Evolutionary conservation across 1,284 basidiomycete species (phyloP), one percentile per base, ranked within the genome.

Genomic region (Microbotryum violaceum): DNA sequence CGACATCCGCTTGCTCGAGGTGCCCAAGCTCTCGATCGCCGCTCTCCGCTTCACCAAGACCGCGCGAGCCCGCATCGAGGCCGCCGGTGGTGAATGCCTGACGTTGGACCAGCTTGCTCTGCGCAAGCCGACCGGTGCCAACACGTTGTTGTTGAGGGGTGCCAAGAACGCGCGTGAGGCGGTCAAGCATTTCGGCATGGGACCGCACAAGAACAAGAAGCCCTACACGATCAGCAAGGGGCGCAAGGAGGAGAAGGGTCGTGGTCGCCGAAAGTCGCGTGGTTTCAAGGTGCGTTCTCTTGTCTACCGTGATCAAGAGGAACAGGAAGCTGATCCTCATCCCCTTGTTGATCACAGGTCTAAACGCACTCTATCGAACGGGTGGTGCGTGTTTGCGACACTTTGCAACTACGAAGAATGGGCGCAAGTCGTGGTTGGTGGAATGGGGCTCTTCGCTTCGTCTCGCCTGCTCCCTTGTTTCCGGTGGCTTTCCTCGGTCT

Each of bases 21-120:
- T 97, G 62, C 94, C 94, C 75, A 97, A 96, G 81, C 81, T 98
- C 73, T 85, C 89, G 70, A 79, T 99, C 69, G 94, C 94, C 64
- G 96, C 94, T 64, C 86, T 98, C 70, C 87, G 90, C 70, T 97
- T 98, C 86, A 92, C 94, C 68, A 83, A 84, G 72, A 84, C 87
- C 57, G 96, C 94, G 64, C 88, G 87, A 45, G 93, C 91, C 77
- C 87, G 96, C 72, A 97, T 99, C 78, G 78, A 91, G 74, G 91
- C 90, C 75, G 89, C 92, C 61, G 94, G 94, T 71, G 94, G 94
- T 75, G 94, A 98, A 81, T 83, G 82, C 68, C 77, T 99, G 72
- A 98, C 96, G 69, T 84, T 99, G 71, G 94, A 99, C 79, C 93
- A 97, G 79, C 89, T 98, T 70, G 94, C 94, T 60, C 79, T 91